These are phyloP conservation scores for Trapa bicornis DNA, from an alignment of 345 rosid species.

Conservation along the genomic window DNA sequence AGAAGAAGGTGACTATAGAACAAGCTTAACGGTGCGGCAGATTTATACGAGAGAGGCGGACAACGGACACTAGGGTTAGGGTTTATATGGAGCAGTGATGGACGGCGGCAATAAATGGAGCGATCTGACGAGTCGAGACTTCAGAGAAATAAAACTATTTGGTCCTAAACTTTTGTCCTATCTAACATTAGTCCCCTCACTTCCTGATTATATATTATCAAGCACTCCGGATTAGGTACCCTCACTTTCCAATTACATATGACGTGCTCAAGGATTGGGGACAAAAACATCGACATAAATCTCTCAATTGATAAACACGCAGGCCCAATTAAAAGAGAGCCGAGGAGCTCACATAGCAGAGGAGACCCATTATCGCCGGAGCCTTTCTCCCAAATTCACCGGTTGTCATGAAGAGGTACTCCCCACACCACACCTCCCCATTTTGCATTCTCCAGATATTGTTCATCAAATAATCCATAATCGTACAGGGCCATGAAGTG, in stretches of 20 bases:
- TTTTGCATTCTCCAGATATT: background rate
- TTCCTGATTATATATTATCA: background rate
- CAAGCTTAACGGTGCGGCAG: background rate
- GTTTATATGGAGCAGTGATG: background rate
- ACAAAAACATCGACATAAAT: too few relatives aligned
- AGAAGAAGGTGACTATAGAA: background rate
- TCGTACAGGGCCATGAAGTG: too few relatives aligned
- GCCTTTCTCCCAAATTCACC: background rate
- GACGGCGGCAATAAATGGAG: background rate
- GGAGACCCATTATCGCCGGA: constrained; percentile 43
- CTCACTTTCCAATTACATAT: background rate
- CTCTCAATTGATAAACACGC: too few relatives aligned
- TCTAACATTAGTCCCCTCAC: background rate
- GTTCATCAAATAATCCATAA: too few relatives aligned
- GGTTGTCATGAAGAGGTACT: background rate
- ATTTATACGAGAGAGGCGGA: constrained; percentile 1
- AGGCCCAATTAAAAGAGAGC: background rate
- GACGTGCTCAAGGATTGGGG: too few relatives aligned
- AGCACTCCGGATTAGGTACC: too few relatives aligned
- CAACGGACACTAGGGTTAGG: constrained; percentile 10
- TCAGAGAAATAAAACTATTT: background rate
- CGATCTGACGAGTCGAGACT: too few relatives aligned
- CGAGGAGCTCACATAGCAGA: constrained; percentile 11
- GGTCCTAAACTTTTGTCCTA: background rate
- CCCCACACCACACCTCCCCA: background rate